These are phyloP conservation scores for Calonectria honghensis DNA, from an alignment of 2,329 filamentous ascomycete species.

Conservation along the genomic window DNA sequence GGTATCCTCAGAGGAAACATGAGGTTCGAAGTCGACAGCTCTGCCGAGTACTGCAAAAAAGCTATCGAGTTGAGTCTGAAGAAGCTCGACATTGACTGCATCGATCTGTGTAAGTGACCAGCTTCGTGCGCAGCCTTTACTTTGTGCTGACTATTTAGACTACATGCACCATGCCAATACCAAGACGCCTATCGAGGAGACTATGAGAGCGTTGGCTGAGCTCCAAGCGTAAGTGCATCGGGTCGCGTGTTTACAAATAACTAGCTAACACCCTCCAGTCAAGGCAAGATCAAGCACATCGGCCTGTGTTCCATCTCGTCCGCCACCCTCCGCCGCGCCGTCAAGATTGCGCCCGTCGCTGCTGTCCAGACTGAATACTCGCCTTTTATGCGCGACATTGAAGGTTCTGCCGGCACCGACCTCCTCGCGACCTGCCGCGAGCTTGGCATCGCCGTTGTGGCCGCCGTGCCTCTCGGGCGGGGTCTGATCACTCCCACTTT, in stretches of 20 bases:
- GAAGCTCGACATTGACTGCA: conserved; percentile 63
- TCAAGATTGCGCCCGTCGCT: conserved; percentile 68
- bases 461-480: conserved; percentile 76
- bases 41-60: conserved; percentile 38
- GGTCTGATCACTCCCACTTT: conserved; percentile 74
- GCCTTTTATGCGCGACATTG: conserved; percentile 74
- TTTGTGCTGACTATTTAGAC: conserved; percentile 44
- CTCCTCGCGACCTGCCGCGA: conserved; percentile 74
- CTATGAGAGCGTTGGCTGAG: conserved; percentile 67
- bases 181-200: conserved; percentile 66
- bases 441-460: conserved; percentile 74
- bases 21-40: conserved; percentile 29
- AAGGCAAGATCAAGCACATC: conserved; percentile 73
- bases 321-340: conserved; percentile 69
- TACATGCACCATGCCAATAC: conserved; percentile 69
- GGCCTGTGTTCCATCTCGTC: conserved; percentile 69
- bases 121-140: fast-evolving
- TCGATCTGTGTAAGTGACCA: conserved; percentile 65
- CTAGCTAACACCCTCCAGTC: conserved; percentile 48
- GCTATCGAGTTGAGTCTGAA: conserved; percentile 60
- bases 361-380: conserved; percentile 74
- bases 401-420: conserved; percentile 64
- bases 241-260: not conserved
- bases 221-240: conserved; percentile 57
- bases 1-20: conserved; percentile 43